Conservation (phyloP, 2,329 filamentous ascomycete species). For the Stagonosporopsis vannaccii region DNA sequence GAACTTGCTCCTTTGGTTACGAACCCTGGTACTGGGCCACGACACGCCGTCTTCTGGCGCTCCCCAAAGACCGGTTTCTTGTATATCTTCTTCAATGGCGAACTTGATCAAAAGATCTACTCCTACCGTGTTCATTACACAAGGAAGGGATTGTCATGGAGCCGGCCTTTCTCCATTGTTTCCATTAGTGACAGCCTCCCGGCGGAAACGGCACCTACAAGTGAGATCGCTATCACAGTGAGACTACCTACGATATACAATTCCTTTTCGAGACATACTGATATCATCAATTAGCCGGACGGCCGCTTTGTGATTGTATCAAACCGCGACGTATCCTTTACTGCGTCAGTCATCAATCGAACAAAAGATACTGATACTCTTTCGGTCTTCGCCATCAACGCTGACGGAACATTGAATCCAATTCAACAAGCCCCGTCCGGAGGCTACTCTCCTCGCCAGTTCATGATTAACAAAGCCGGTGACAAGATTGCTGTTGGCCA, state of each 20-base stretch:
- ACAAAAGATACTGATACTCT: slow-evolving; percentile 62
- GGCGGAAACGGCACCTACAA: slow-evolving; percentile 17
- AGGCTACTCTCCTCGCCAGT: slow-evolving; percentile 70
- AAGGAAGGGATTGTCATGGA: slow-evolving; percentile 10
- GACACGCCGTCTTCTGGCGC: slow-evolving; percentile 65
- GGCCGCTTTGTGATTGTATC: slow-evolving; percentile 69
- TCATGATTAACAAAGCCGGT: slow-evolving; percentile 69
- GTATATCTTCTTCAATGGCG: slow-evolving; percentile 22
- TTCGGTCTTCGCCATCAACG: slow-evolving; percentile 51
- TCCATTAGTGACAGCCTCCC: slow-evolving; percentile 13
- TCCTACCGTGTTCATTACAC: slow-evolving; percentile 16
- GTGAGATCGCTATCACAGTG: slow-evolving; percentile 20
- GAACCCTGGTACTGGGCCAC: slow-evolving; percentile 65
- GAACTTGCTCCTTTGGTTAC: slow-evolving; percentile 54
- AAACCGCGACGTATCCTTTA: slow-evolving; percentile 67
- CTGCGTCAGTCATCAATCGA: slow-evolving; percentile 48
- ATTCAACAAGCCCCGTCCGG: slow-evolving; percentile 66
- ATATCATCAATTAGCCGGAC: slow-evolving; percentile 27
- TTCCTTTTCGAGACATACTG: neutral
- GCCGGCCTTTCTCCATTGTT: neutral
- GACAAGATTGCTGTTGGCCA: slow-evolving; percentile 69
- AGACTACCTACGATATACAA: neutral
- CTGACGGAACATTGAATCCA: slow-evolving; percentile 62
- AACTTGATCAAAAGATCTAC: slow-evolving; percentile 18
- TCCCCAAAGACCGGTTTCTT: slow-evolving; percentile 13